A percentile compares a stretch with the other conserved stretches of the same genome.
phyloP scores from a whole-genome alignment of 495 filamentous ascomycete genomes.

The Neurospora sp. region DNA sequence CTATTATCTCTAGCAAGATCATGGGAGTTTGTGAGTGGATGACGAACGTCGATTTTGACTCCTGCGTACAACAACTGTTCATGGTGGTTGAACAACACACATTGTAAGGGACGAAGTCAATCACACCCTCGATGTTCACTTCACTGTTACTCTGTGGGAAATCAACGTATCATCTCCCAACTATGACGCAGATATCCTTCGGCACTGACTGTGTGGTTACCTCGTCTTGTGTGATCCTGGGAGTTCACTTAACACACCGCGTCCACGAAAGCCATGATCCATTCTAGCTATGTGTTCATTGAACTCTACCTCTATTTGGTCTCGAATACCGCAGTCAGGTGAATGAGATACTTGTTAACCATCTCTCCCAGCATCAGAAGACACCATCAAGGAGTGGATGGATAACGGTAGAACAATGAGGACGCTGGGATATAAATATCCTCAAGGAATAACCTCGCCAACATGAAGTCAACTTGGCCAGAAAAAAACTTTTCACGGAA shows the following conservation, averaged over 20 bases:
- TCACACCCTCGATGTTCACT: background rate
- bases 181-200: background rate
- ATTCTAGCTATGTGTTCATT: background rate
- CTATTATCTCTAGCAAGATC: background rate
- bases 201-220: background rate
- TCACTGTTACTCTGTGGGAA: background rate
- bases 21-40: background rate
- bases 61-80: background rate
- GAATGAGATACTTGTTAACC: background rate
- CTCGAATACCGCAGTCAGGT: background rate
- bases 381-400: background rate
- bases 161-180: background rate
- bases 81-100: background rate
- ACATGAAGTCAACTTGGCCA: background rate
- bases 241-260: background rate
- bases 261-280: background rate
- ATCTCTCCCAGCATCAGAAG: background rate
- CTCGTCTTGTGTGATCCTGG: background rate
- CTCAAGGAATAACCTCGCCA: too few species aligned
- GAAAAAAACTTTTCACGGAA: background rate
- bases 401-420: background rate
- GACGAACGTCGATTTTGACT: background rate
- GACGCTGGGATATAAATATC: background rate
- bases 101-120: background rate
- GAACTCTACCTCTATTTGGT: background rate